Evolutionary conservation across 208 protist genomes (phyloP).

Genomic region (Leishmania martiniquensis): DNA sequence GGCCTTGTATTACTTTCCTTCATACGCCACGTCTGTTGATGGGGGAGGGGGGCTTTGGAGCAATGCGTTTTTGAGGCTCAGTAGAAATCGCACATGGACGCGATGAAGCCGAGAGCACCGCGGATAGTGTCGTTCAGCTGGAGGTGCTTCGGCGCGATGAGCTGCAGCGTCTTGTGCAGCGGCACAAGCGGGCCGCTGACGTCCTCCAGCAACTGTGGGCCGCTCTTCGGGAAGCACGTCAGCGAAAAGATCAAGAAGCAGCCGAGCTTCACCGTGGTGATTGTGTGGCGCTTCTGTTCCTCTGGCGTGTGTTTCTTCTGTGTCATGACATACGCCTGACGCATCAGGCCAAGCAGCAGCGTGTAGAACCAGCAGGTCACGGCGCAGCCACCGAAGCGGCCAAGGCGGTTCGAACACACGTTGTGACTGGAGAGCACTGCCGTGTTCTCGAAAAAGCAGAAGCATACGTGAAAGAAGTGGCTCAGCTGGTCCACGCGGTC

Average conservation of each 20-base stretch:
- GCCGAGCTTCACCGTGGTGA: slow-evolving; percentile 80
- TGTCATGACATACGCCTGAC: slow-evolving; percentile 72
- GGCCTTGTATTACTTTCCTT: not conserved
- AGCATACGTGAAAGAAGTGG: slow-evolving; percentile 86
- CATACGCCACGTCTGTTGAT: not conserved
- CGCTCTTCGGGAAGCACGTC: slow-evolving; percentile 78
- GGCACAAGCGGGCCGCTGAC: slow-evolving; percentile 69
- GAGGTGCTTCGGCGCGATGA: slow-evolving; percentile 76
- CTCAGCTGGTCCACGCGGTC: slow-evolving; percentile 70
- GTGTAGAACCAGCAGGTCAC: slow-evolving; percentile 90
- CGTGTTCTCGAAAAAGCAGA: slow-evolving; percentile 85
- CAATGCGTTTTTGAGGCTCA: slow-evolving; percentile 23
- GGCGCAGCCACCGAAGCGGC: slow-evolving; percentile 71
- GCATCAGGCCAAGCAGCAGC: slow-evolving; percentile 69
- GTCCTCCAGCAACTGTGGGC: slow-evolving; percentile 75
- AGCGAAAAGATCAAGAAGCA: slow-evolving; percentile 86
- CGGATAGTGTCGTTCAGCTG: slow-evolving; percentile 71
- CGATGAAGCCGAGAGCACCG: slow-evolving; percentile 74
- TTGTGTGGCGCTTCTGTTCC: slow-evolving; percentile 69
- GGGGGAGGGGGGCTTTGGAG: not conserved
- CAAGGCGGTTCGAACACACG: slow-evolving; percentile 52
- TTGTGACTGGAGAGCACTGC: slow-evolving; percentile 74
- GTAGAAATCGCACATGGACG: slow-evolving; percentile 89
- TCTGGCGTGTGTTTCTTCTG: slow-evolving; percentile 68
- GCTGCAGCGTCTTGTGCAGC: slow-evolving; percentile 66